These are phyloP conservation scores for Phytophthora kernoviae DNA, from an alignment of 352 stramenopile species.

Conservation along the genomic window DNA sequence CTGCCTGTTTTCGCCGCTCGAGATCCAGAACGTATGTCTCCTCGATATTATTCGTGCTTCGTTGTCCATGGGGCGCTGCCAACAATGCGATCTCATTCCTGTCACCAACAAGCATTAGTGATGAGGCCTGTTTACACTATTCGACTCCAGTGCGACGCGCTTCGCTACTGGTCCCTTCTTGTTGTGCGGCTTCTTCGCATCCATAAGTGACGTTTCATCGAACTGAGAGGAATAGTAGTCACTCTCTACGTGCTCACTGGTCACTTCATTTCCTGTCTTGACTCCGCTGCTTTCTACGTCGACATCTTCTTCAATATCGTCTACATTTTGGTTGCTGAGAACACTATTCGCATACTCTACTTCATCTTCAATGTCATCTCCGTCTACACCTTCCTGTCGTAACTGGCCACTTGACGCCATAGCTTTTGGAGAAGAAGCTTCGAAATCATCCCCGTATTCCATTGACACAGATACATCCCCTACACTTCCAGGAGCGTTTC, in stretches of 20 bases:
- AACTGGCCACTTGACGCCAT: neutral
- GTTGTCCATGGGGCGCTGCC: neutral
- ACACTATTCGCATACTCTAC: slow-evolving; percentile 5
- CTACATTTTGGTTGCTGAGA: neutral
- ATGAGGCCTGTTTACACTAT: neutral
- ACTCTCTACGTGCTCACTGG: neutral
- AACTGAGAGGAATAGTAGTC: slow-evolving; percentile 20
- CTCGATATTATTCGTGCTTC: slow-evolving; percentile 13
- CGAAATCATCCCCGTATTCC: slow-evolving; percentile 58
- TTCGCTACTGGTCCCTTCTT: neutral
- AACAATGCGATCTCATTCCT: neutral
- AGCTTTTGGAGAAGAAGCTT: slow-evolving; percentile 28
- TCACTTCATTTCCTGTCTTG: neutral
- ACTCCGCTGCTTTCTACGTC: neutral
- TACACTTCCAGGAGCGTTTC: slow-evolving; percentile 1
- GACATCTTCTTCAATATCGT: slow-evolving; percentile 6
- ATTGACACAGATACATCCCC: slow-evolving; percentile 19
- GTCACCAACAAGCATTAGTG: neutral
- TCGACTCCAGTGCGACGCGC: neutral
- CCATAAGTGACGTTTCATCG: slow-evolving; percentile 2
- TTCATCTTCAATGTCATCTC: slow-evolving; percentile 8
- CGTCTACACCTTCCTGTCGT: neutral
- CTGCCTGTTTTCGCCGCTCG: slow-evolving; percentile 52
- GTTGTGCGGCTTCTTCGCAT: neutral
- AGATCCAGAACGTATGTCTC: slow-evolving; percentile 48